Evolutionary conservation across 441 rosid species (phyloP).

Genomic region (Gossypium trilobum): DNA sequence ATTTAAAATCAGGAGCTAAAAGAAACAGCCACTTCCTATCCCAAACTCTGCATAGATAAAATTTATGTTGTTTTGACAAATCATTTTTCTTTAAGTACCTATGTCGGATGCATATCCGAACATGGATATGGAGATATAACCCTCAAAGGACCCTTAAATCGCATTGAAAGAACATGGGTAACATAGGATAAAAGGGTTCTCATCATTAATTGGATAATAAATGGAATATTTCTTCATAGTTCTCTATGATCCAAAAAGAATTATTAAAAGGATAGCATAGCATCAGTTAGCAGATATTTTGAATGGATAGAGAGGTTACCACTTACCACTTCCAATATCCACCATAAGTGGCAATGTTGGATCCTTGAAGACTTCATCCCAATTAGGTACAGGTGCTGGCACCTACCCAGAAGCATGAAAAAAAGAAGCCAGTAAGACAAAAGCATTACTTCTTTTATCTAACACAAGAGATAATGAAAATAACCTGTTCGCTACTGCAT

Average conservation of each 20-base stretch:
- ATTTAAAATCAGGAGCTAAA: not conserved
- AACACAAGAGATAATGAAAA: not conserved
- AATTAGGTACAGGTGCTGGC: constrained; percentile 57
- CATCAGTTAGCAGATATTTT: not conserved
- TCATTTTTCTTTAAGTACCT: not conserved
- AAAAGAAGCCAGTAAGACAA: not conserved
- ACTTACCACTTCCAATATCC: constrained; percentile 92
- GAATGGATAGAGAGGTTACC: constrained; percentile 35
- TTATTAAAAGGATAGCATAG: not conserved
- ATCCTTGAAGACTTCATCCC: constrained; percentile 64
- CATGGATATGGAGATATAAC: not conserved
- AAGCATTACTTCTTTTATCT: not conserved
- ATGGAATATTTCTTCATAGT: not conserved
- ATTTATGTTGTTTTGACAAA: not conserved
- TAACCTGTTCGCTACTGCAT: not conserved
- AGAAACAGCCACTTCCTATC: not conserved
- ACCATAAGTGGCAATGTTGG: constrained; percentile 81
- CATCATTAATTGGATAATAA: not conserved
- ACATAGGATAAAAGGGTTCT: not conserved
- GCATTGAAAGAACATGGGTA: not conserved
- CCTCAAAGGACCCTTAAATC: not conserved
- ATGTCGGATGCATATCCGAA: not conserved
- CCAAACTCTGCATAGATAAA: not conserved
- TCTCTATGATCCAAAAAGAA: not conserved
- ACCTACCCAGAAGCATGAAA: constrained; percentile 25